Conservation (phyloP, 2,329 filamentous ascomycete genomes). For the Aspergillus latus region DNA sequence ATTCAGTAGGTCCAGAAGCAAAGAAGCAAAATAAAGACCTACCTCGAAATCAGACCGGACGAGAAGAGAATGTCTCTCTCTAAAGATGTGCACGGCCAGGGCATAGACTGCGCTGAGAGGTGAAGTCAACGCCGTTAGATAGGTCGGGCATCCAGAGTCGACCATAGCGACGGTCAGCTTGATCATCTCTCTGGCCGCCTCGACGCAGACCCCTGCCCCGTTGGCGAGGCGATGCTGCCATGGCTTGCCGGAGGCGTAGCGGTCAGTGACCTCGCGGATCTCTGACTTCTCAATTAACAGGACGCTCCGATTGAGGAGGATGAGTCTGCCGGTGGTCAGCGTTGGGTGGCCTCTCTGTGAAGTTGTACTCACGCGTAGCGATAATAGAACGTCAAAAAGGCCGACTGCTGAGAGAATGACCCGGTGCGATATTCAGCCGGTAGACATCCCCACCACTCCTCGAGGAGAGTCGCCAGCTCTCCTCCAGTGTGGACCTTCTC, state of each 20-base stretch:
- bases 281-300: not conserved
- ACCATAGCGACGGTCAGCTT: not conserved
- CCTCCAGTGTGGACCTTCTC: slow-evolving; percentile 5
- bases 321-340: not conserved
- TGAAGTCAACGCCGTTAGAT: not conserved
- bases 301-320: slow-evolving; percentile 1
- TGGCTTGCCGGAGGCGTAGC: not conserved
- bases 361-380: not conserved
- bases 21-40: not conserved
- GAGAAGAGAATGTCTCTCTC: not conserved
- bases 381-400: slow-evolving; percentile 7
- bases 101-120: not conserved
- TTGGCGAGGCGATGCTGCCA: slow-evolving; percentile 2
- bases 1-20: not conserved
- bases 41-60: slow-evolving; percentile 4
- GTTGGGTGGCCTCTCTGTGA: not conserved
- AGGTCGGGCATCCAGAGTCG: not conserved
- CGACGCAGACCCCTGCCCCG: slow-evolving; percentile 1
- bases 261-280: not conserved
- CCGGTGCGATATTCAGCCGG: not conserved
- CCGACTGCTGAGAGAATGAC: not conserved
- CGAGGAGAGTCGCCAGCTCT: slow-evolving; percentile 1
- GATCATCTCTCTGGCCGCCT: slow-evolving; percentile 3
- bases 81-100: not conserved
- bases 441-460: not conserved